Base-by-base conservation (phyloP, 257 asterid species). In the Plantago ovata region DNA sequence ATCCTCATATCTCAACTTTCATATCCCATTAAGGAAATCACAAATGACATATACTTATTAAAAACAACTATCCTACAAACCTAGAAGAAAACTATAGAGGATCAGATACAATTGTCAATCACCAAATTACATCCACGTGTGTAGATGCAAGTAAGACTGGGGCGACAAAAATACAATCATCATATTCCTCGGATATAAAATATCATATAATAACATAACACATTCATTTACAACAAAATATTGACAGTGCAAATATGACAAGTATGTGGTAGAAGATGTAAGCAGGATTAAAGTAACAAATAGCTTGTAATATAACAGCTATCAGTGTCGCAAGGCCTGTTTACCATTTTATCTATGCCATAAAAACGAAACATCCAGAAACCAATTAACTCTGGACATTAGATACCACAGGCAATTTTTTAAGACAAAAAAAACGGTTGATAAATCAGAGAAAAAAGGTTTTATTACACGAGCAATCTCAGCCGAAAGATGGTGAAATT, bases 291-390 rank as follows among this genome's bases (percentile, higher is more conserved):
- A 14, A 72, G 85, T 83, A 80, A 83, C 85, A 72, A 82, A 60
- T 23, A 70, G 87, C 84, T 75, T 56, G 57, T 60, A 18, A 1
- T 0, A 45, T 7, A 14, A 59, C 71, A 80, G 85, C 87, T 1
- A 69, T 48, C 90, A 32, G 77, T 77, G 95, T 86, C 94, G 90
- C 94, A 79, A 78, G 75, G 61, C 56, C 95, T 75, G 85, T 59
- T 60, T 63, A 47, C 2, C 13, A 2, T 7, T 75, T 81, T 12
- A 8, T 83, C 32, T 79, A 4, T 68, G 94, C 90, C 95, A 81
- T 45, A 13, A 44, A 73, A 86, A 84, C 79, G 77, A 72, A 76
- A 86, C 61, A 49, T 16, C 81, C 83, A 72, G 75, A 67, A 46
- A 84, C 76, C n/a, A 12, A 32, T n/a, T 19, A 3, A 61, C 66